Conservation (phyloP, 176 grass and related monocot genomes). For the Thalia dealbata region DNA sequence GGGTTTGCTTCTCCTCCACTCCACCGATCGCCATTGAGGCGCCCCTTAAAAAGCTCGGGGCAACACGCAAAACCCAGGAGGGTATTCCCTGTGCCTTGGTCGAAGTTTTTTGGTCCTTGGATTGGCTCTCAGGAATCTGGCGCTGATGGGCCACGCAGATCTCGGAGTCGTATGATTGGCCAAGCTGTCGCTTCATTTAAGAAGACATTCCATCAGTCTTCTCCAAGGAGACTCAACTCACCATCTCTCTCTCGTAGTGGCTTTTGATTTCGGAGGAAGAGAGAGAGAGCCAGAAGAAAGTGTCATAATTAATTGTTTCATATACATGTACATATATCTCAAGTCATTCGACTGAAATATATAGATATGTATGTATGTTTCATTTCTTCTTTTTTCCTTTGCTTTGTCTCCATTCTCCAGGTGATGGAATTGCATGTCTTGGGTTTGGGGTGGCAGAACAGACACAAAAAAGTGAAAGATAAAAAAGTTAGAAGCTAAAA, state of each 20-base stretch:
- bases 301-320: background rate
- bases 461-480: background rate
- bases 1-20: conserved; percentile 23
- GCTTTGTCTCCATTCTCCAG: background rate
- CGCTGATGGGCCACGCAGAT: conserved; percentile 9
- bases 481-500: background rate
- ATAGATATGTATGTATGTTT: background rate
- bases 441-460: background rate
- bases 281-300: too few species aligned
- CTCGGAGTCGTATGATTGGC: conserved; percentile 12
- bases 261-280: background rate
- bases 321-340: background rate
- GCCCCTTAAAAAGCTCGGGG: conserved; percentile 5
- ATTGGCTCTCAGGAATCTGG: conserved; percentile 14
- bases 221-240: background rate
- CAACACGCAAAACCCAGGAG: background rate
- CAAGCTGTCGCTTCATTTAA: conserved; percentile 17
- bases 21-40: background rate
- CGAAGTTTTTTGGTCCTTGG: conserved; percentile 1
- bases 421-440: background rate
- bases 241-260: background rate
- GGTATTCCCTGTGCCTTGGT: background rate
- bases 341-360: background rate
- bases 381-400: background rate
- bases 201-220: conserved; percentile 25